A percentile compares a stretch with the other conserved stretches of the same genome.
Evolutionary conservation across 768 basidiomycete species (phyloP).

Genomic region (Lanmaoa rubissima): DNA sequence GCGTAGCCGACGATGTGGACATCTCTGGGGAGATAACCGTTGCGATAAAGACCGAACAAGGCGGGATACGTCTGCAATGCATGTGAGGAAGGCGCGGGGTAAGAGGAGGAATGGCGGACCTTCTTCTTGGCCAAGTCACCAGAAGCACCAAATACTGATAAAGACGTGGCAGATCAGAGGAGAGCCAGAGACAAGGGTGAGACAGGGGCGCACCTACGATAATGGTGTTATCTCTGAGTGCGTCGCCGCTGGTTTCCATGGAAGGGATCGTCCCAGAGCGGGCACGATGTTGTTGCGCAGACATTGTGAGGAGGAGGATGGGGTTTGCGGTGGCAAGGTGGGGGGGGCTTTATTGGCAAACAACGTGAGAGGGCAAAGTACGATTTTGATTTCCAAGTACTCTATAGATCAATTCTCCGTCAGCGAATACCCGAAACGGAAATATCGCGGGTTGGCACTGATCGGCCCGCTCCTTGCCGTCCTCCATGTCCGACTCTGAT

Average conservation of each 20-base stretch:
- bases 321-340: not conserved
- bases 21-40: slow-evolving; percentile 76
- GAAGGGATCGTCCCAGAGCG: slow-evolving; percentile 86
- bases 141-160: slow-evolving; percentile 86
- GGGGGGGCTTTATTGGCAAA: slow-evolving; percentile 16
- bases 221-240: slow-evolving; percentile 84
- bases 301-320: slow-evolving; percentile 11
- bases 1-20: too few species aligned
- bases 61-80: slow-evolving; percentile 84
- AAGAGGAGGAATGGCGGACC: slow-evolving; percentile 40
- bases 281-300: slow-evolving; percentile 44
- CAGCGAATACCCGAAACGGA: slow-evolving; percentile 15
- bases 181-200: slow-evolving; percentile 1
- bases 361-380: slow-evolving; percentile 21
- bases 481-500: slow-evolving; percentile 36
- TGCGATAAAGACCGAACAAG: slow-evolving; percentile 83
- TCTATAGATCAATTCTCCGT: slow-evolving; percentile 5
- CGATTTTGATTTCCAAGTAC: slow-evolving; percentile 1
- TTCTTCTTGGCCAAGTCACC: slow-evolving; percentile 99
- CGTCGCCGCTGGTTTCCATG: slow-evolving; percentile 71
- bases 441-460: not conserved
- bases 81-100: slow-evolving; percentile 39
- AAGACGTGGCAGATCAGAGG: slow-evolving; percentile 8
- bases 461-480: slow-evolving; percentile 9
- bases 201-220: slow-evolving; percentile 66